These are phyloP conservation scores for Zygoascus ofunaensis DNA, from an alignment of 805 yeast genomes.

Conservation along the genomic window DNA sequence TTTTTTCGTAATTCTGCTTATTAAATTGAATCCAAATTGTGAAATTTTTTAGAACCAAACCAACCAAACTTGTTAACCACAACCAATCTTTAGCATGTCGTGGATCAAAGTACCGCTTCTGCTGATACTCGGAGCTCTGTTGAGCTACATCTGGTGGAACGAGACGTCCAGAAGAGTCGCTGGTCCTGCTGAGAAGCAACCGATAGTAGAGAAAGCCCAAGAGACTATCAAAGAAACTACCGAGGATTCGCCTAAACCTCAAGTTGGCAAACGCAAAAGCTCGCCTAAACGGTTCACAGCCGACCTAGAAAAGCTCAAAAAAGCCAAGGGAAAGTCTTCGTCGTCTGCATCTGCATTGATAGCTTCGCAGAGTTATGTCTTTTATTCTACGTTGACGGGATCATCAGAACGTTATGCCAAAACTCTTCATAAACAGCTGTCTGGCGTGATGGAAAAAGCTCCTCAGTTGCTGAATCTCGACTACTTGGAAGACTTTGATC, in stretches of 20 bases:
- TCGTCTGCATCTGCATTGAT: slow-evolving; percentile 15
- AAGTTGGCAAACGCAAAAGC: slow-evolving; percentile 2
- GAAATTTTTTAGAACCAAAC: too few relatives aligned
- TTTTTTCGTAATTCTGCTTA: too few relatives aligned
- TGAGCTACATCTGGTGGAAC: background rate
- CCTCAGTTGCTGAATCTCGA: slow-evolving; percentile 63
- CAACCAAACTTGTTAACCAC: too few relatives aligned
- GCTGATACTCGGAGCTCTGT: slow-evolving; percentile 4
- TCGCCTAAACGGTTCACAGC: slow-evolving; percentile 1
- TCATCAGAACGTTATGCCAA: slow-evolving; percentile 64
- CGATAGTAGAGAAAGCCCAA: too few relatives aligned
- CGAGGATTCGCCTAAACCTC: slow-evolving; percentile 3
- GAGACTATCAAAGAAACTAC: slow-evolving; percentile 1
- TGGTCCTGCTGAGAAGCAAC: slow-evolving; percentile 3
- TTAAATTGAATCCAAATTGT: too few relatives aligned
- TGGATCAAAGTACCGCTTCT: background rate
- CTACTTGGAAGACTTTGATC: slow-evolving; percentile 76
- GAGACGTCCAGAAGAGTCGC: slow-evolving; percentile 10
- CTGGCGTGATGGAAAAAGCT: slow-evolving; percentile 22
- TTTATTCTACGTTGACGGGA: slow-evolving; percentile 83
- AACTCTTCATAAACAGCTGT: slow-evolving; percentile 33
- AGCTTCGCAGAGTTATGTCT: slow-evolving; percentile 53
- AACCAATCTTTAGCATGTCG: slow-evolving; percentile 9
- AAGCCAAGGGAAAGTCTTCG: background rate
- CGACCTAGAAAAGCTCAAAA: background rate